phyloP scores from a whole-genome alignment of 257 asterid species.

The Hygrophila difformis region DNA sequence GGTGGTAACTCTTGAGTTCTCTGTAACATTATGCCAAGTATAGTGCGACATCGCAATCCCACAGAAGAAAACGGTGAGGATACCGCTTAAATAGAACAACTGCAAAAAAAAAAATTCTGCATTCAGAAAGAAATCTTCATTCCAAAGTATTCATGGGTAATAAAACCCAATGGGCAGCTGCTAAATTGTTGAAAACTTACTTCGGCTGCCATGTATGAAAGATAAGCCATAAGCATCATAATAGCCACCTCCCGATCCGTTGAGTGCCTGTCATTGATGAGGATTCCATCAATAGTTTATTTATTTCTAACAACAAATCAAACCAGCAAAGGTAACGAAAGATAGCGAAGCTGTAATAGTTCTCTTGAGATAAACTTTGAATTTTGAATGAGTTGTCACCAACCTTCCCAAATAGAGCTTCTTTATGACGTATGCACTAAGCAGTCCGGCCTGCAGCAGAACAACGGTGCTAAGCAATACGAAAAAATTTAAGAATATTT shows the following conservation, averaged over 20 bases:
- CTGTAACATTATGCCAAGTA: slow-evolving; percentile 72
- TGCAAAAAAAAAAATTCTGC: slow-evolving; percentile 23
- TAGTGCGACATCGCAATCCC: slow-evolving; percentile 75
- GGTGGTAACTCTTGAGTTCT: slow-evolving; percentile 60
- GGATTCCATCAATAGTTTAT: neutral
- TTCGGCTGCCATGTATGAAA: slow-evolving; percentile 62
- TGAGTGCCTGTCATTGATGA: slow-evolving; percentile 47
- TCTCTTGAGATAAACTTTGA: slow-evolving; percentile 1
- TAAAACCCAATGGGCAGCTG: neutral
- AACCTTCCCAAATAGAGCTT: slow-evolving; percentile 67
- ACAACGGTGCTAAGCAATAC: slow-evolving; percentile 15
- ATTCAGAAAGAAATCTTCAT: slow-evolving; percentile 15
- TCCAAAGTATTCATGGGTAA: too few species aligned
- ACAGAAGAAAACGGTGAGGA: too few species aligned
- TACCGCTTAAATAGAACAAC: too few species aligned
- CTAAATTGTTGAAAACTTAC: slow-evolving; percentile 28
- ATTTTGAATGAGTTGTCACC: neutral
- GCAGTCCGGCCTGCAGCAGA: slow-evolving; percentile 43
- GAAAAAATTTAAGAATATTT: slow-evolving; percentile 4
- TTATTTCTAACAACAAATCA: neutral
- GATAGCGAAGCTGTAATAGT: slow-evolving; percentile 4
- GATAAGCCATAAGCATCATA: too few species aligned
- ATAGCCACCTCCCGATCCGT: slow-evolving; percentile 80
- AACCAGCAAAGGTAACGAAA: neutral
- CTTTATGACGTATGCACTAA: slow-evolving; percentile 62